Evolutionary conservation across 1,284 basidiomycete genomes (phyloP).

Genomic region (Ganoderma sinense): DNA sequence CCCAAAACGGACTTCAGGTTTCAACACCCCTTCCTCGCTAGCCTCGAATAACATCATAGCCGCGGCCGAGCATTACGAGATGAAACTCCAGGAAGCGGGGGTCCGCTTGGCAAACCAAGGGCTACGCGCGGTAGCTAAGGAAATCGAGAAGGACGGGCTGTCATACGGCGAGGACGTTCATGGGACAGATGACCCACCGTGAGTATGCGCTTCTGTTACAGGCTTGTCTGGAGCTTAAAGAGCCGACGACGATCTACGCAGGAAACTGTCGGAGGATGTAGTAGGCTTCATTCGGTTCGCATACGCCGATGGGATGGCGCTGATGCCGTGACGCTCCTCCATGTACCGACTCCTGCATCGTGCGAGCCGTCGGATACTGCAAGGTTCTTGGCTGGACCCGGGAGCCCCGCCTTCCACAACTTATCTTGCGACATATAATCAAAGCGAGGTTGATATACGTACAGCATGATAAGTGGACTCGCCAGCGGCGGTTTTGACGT

Average conservation of each 20-base stretch:
- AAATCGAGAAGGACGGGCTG: conserved; percentile 68
- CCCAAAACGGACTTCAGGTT: conserved; percentile 20
- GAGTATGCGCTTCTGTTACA: conserved; percentile 38
- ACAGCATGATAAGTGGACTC: background rate
- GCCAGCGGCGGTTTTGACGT: background rate
- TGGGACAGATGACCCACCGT: conserved; percentile 53
- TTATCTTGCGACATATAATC: background rate
- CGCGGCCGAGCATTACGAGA: conserved; percentile 57
- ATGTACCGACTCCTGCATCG: background rate
- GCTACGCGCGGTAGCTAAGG: conserved; percentile 57
- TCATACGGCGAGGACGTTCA: conserved; percentile 46
- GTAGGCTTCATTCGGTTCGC: conserved; percentile 62
- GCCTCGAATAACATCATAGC: conserved; percentile 52
- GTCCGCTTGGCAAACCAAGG: conserved; percentile 57
- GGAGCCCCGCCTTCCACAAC: background rate
- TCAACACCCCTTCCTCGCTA: conserved; percentile 33
- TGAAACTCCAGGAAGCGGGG: conserved; percentile 53
- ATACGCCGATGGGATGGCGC: conserved; percentile 57
- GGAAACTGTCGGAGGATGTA: conserved; percentile 44
- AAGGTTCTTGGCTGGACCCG: background rate
- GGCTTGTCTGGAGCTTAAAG: background rate
- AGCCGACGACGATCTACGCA: conserved; percentile 16
- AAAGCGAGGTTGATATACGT: background rate
- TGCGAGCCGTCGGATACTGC: background rate
- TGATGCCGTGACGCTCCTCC: conserved; percentile 55